Evolutionary conservation across 768 basidiomycete species (phyloP).

Genomic region (Asterophora parasitica): DNA sequence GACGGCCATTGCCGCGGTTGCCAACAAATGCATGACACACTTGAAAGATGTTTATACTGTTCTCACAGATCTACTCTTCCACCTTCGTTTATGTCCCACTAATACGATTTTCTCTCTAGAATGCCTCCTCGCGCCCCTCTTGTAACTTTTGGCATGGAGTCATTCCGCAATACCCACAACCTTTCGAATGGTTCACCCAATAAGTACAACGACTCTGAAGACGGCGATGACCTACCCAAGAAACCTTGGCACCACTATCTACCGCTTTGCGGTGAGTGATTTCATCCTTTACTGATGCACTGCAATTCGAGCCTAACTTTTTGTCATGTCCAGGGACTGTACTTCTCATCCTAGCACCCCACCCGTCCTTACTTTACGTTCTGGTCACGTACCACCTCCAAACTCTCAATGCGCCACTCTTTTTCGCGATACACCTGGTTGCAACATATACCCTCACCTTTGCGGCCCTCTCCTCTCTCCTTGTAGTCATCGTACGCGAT

Average conservation of each 20-base stretch:
- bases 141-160: slow-evolving; percentile 18
- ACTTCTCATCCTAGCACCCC: slow-evolving; percentile 60
- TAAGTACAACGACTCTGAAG: slow-evolving; percentile 1
- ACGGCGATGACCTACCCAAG: slow-evolving; percentile 28
- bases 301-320: background rate
- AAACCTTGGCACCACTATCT: slow-evolving; percentile 56
- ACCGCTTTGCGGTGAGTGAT: slow-evolving; percentile 48
- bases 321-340: slow-evolving; percentile 32
- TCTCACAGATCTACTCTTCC: background rate
- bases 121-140: slow-evolving; percentile 19
- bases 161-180: slow-evolving; percentile 7
- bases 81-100: slow-evolving; percentile 9
- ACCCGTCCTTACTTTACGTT: slow-evolving; percentile 66
- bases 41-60: background rate
- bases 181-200: background rate
- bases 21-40: slow-evolving; percentile 2
- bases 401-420: slow-evolving; percentile 40
- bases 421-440: slow-evolving; percentile 52
- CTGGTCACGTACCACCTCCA: slow-evolving; percentile 64
- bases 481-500: slow-evolving; percentile 67
- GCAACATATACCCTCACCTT: slow-evolving; percentile 63
- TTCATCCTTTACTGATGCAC: background rate
- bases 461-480: slow-evolving; percentile 66
- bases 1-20: slow-evolving; percentile 8
- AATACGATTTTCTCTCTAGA: slow-evolving; percentile 4